Evolutionary conservation across 306 rosid species (phyloP).

Genomic region (Elaeagnus macrophylla): DNA sequence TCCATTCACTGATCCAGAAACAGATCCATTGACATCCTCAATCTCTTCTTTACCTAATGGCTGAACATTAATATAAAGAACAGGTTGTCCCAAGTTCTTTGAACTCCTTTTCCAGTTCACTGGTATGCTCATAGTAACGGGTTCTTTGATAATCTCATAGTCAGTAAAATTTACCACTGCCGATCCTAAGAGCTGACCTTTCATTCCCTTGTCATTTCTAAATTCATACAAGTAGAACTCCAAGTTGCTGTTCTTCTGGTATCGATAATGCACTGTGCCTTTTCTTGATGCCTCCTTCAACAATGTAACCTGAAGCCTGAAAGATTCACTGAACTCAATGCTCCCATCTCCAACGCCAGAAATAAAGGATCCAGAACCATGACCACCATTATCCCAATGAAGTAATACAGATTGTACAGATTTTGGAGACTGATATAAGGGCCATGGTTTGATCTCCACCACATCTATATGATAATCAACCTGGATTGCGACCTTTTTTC

Average conservation of each 20-base stretch:
- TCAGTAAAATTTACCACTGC: constrained; percentile 60
- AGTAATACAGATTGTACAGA: constrained; percentile 46
- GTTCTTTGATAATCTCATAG: constrained; percentile 44
- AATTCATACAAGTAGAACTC: constrained; percentile 52
- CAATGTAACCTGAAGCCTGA: constrained; percentile 43
- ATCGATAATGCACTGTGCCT: constrained; percentile 29
- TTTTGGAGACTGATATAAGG: constrained; percentile 44
- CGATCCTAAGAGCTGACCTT: constrained; percentile 57
- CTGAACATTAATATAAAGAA: constrained; percentile 53
- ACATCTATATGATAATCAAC: constrained; percentile 51
- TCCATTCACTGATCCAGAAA: constrained; percentile 33
- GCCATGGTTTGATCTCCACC: constrained; percentile 77
- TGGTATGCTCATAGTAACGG: constrained; percentile 25
- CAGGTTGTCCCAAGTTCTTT: constrained; percentile 42
- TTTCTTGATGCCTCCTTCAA: constrained; percentile 45
- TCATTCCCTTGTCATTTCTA: constrained; percentile 44
- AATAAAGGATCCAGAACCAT: constrained; percentile 34
- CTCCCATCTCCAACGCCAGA: constrained; percentile 30
- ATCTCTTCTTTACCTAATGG: constrained; percentile 43
- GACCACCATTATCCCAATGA: constrained; percentile 70
- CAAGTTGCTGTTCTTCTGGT: constrained; percentile 49
- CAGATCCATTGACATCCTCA: constrained; percentile 42
- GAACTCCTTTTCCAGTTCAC: constrained; percentile 56
- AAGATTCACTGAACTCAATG: constrained; percentile 43
- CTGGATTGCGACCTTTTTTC: constrained; percentile 40